Evolutionary conservation across 805 yeast species (phyloP).

Genomic region (Schwanniomyces polymorphus): DNA sequence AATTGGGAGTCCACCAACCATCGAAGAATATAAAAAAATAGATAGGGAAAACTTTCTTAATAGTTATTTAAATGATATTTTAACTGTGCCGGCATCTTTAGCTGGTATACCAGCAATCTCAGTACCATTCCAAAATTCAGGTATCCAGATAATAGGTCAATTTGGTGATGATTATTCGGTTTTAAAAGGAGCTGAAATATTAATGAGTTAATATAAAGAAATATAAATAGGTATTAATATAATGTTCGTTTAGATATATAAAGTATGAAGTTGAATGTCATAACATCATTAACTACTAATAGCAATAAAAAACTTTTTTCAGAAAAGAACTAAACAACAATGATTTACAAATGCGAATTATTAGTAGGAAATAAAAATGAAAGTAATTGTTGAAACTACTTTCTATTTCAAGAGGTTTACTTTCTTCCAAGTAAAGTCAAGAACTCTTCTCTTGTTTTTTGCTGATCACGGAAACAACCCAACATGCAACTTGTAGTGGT

Average conservation of each 20-base stretch:
- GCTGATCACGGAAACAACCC: constrained; percentile 91
- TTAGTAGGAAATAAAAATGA: constrained; percentile 1
- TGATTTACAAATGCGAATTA: constrained; percentile 7
- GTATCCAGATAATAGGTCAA: constrained; percentile 84
- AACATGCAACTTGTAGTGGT: constrained; percentile 97
- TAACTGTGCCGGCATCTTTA: constrained; percentile 87
- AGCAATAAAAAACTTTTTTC: neutral
- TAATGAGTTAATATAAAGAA: neutral
- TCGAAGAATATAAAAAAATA: constrained; percentile 40
- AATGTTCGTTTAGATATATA: neutral
- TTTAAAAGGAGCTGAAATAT: constrained; percentile 34
- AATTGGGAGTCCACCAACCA: constrained; percentile 51
- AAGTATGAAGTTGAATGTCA: constrained; percentile 31
- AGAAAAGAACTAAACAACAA: constrained; percentile 7
- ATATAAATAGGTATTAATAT: neutral
- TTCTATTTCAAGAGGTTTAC: constrained; percentile 14
- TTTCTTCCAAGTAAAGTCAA: constrained; percentile 73
- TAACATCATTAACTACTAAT: constrained; percentile 10
- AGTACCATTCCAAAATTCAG: constrained; percentile 62
- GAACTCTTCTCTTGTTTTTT: constrained; percentile 95
- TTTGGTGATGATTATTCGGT: constrained; percentile 76
- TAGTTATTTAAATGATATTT: constrained; percentile 75
- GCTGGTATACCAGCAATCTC: constrained; percentile 89
- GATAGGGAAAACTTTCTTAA: constrained; percentile 49
- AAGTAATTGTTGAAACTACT: constrained; percentile 17